Evolutionary conservation across 306 rosid genomes (phyloP).

Genomic region (Lathyrus aphaca): DNA sequence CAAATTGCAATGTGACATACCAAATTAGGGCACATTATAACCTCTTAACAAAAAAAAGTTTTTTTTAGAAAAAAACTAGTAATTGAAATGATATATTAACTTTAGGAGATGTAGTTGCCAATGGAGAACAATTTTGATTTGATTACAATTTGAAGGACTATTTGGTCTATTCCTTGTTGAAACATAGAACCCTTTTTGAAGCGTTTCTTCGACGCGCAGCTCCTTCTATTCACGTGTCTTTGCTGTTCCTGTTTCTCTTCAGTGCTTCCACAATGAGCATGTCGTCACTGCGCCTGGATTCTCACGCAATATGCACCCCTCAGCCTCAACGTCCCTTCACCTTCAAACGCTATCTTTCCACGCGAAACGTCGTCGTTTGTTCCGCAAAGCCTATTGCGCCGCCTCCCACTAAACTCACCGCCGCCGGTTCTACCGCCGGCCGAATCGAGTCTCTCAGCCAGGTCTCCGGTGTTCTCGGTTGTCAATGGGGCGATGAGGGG

Average conservation of each 20-base stretch:
- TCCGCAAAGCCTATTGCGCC: slow-evolving; percentile 51
- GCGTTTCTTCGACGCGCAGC: not conserved
- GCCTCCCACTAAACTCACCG: slow-evolving; percentile 55
- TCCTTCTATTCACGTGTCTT: no score
- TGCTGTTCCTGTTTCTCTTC: not conserved
- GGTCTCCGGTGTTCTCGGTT: slow-evolving; percentile 86
- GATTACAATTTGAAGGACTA: no score
- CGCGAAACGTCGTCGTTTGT: slow-evolving; percentile 49
- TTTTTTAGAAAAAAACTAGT: no score
- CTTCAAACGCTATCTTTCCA: slow-evolving; percentile 16
- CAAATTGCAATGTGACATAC: no score
- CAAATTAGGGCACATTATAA: no score
- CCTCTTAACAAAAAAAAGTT: no score
- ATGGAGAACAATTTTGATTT: no score
- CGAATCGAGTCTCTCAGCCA: slow-evolving; percentile 80
- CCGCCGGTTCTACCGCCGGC: slow-evolving; percentile 45
- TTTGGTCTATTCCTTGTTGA: no score
- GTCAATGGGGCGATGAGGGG: slow-evolving; percentile 99
- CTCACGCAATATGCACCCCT: slow-evolving; percentile 51
- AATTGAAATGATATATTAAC: no score
- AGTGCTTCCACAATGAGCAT: slow-evolving; percentile 50
- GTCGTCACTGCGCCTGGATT: slow-evolving; percentile 58
- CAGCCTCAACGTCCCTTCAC: slow-evolving; percentile 37
- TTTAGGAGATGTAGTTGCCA: no score
- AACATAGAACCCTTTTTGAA: not conserved